Evolutionary conservation across 257 asterid species (phyloP).

Genomic region (Solanum piurae): DNA sequence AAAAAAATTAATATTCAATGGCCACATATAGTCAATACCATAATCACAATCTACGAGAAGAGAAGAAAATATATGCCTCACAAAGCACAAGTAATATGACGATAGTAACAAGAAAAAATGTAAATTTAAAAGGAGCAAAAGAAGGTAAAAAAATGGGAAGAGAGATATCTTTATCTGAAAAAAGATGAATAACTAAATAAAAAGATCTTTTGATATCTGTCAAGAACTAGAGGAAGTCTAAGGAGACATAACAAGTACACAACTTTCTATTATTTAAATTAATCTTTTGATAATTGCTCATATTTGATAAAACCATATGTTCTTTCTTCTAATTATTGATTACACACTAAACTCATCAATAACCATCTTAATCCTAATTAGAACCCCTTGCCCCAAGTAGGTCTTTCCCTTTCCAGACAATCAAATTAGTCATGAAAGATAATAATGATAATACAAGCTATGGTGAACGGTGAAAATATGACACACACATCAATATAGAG

Average conservation of each 20-base stretch:
- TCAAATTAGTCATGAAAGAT: background rate
- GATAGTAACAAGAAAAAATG: background rate
- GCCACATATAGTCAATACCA: background rate
- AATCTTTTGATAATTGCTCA: too few species aligned
- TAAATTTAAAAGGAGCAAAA: background rate
- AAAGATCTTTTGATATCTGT: background rate
- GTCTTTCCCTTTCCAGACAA: background rate
- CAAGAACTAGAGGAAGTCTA: background rate
- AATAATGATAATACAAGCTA: too few species aligned
- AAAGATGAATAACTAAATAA: background rate
- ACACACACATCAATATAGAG: background rate
- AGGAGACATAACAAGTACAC: background rate
- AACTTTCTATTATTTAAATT: too few species aligned
- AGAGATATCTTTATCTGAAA: too few species aligned
- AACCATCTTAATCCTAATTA: background rate
- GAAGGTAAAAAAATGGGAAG: background rate
- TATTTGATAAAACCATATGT: background rate
- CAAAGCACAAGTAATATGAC: background rate
- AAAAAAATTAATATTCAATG: too few species aligned
- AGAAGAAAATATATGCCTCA: background rate
- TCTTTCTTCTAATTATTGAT: background rate
- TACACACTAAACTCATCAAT: background rate
- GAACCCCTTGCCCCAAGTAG: background rate
- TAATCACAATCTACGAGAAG: background rate
- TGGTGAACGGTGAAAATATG: background rate